Evolutionary conservation across 352 stramenopile genomes (phyloP).

Genomic region (Phytophthora boehmeriae): DNA sequence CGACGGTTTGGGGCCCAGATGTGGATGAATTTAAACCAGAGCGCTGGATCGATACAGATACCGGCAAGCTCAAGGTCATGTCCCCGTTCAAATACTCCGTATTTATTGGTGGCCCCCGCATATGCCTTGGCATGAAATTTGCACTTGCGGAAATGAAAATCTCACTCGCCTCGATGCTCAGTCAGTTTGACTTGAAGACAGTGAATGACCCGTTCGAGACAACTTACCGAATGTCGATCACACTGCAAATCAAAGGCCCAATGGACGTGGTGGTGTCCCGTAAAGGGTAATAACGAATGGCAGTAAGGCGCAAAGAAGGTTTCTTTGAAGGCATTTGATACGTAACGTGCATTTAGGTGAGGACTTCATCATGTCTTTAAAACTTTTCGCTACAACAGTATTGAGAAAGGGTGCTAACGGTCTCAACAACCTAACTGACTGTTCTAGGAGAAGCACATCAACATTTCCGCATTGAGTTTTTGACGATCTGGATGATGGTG

Average conservation of each 20-base stretch:
- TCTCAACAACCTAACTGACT: no score
- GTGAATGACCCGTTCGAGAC: constrained; percentile 46
- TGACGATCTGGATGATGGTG: no score
- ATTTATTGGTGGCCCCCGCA: constrained; percentile 68
- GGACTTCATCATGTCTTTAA: no score
- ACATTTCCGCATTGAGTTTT: no score
- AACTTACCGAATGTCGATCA: constrained; percentile 51
- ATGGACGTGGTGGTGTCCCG: constrained; percentile 34
- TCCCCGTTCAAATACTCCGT: constrained; percentile 70
- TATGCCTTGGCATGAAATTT: constrained; percentile 75
- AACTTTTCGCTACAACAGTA: no score
- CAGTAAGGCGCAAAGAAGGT: no score
- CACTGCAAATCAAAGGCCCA: constrained; percentile 47
- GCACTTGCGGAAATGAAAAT: constrained; percentile 72
- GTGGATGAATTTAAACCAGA: constrained; percentile 68
- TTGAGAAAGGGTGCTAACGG: no score
- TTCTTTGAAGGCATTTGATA: no score
- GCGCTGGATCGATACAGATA: constrained; percentile 58
- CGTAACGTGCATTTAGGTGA: no score
- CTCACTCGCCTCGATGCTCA: constrained; percentile 55
- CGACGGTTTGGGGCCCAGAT: constrained; percentile 68
- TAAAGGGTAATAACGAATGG: no score
- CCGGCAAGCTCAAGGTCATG: constrained; percentile 45
- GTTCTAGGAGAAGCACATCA: no score
- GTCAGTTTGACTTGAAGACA: constrained; percentile 52